These are phyloP conservation scores for Komagataella phaffii DNA, from an alignment of 805 yeast species.

Conservation along the genomic window DNA sequence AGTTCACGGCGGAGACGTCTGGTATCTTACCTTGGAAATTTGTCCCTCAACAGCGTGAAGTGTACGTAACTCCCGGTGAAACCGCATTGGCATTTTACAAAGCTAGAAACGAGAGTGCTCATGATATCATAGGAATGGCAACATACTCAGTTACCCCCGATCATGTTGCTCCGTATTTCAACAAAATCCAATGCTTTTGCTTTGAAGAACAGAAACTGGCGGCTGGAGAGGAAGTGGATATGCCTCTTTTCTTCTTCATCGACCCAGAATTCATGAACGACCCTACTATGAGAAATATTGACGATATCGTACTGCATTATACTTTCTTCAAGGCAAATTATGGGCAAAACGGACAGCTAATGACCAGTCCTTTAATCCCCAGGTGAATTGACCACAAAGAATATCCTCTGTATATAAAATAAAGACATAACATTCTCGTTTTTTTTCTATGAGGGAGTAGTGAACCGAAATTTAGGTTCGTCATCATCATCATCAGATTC, in stretches of 20 bases:
- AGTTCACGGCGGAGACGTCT: constrained; percentile 86
- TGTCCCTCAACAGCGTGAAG: constrained; percentile 89
- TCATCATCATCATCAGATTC: not conserved
- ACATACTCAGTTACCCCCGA: constrained; percentile 95
- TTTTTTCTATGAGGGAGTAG: not conserved
- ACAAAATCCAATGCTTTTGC: constrained; percentile 95
- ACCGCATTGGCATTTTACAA: constrained; percentile 93
- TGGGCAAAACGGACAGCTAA: not conserved
- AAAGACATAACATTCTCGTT: too few relatives aligned
- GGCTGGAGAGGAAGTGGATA: constrained; percentile 96
- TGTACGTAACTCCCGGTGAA: constrained; percentile 88
- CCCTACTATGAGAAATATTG: constrained; percentile 83
- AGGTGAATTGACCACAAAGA: not conserved
- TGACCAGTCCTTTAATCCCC: not conserved
- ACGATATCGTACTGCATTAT: constrained; percentile 82
- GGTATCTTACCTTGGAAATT: constrained; percentile 90
- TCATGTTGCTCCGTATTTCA: constrained; percentile 91
- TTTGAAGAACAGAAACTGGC: constrained; percentile 89
- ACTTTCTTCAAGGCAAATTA: constrained; percentile 62
- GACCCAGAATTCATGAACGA: constrained; percentile 94
- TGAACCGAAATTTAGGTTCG: not conserved
- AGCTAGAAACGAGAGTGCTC: constrained; percentile 75
- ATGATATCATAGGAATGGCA: constrained; percentile 96
- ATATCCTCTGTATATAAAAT: not conserved
- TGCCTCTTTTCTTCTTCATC: constrained; percentile 95